Conservation (phyloP, 352 stramenopile genomes). For the Phytophthora agathidicida region DNA sequence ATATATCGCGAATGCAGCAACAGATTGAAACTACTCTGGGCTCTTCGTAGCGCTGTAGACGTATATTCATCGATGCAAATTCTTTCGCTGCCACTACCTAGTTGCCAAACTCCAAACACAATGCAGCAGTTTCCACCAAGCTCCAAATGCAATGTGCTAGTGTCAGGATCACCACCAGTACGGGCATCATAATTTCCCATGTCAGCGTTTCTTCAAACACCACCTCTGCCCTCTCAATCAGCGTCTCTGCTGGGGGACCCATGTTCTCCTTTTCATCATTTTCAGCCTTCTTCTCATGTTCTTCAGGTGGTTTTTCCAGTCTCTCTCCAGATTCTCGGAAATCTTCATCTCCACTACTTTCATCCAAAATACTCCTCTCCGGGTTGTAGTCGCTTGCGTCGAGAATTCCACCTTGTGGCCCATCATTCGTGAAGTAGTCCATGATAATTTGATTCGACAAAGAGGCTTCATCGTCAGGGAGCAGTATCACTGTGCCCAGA, state of each 20-base stretch:
- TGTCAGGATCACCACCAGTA: conserved; percentile 26
- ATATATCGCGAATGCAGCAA: conserved; percentile 26
- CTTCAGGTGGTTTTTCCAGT: not conserved
- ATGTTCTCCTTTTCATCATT: not conserved
- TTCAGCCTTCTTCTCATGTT: not conserved
- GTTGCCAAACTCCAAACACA: conserved; percentile 14
- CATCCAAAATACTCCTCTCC: conserved; percentile 18
- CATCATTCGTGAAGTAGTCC: conserved; percentile 37
- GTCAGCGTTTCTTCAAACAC: conserved; percentile 12
- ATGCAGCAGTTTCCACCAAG: conserved; percentile 18
- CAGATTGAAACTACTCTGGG: conserved; percentile 19
- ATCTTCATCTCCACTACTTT: conserved; percentile 26
- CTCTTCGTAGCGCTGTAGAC: not conserved
- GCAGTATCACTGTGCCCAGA: conserved; percentile 20
- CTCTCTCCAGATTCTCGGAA: conserved; percentile 5
- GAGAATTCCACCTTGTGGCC: conserved; percentile 7
- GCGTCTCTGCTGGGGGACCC: not conserved
- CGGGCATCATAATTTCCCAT: conserved; percentile 13
- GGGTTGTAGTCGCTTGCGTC: not conserved
- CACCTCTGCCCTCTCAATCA: not conserved
- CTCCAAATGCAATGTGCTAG: conserved; percentile 28
- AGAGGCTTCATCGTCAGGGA: conserved; percentile 21
- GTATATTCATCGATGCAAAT: conserved; percentile 9
- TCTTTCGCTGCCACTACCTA: too few relatives aligned
- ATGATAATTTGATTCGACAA: conserved; percentile 38